A percentile compares a stretch with the other conserved stretches of the same genome.
Evolutionary conservation across 2,329 filamentous ascomycete species (phyloP).

Genomic region (Neonectria neomacrospora): DNA sequence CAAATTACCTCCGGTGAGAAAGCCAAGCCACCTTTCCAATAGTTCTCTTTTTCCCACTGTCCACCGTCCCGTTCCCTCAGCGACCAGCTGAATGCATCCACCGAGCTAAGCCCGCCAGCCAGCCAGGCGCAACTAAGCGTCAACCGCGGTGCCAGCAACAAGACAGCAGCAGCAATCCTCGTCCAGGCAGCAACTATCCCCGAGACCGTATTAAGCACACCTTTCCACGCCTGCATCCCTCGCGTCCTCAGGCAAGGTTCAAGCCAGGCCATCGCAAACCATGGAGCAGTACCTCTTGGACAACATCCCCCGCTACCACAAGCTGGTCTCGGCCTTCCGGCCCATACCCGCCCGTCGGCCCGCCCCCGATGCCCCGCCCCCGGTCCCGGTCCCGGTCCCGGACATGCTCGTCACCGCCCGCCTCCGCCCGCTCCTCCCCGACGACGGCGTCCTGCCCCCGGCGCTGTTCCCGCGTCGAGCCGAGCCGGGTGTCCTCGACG

Average conservation of each 20-base stretch:
- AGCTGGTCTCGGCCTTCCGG: conserved; percentile 44
- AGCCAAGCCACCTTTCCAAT: neutral
- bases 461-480: conserved; percentile 42
- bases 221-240: neutral
- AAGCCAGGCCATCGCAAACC: neutral
- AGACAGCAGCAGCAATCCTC: neutral
- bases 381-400: conserved; percentile 25
- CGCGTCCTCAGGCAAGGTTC: neutral
- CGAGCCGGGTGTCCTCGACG: conserved; percentile 45
- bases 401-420: conserved; percentile 52
- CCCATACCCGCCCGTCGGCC: conserved; percentile 31
- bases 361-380: conserved; percentile 8
- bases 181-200: conserved; percentile 1
- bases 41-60: neutral
- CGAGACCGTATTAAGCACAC: neutral
- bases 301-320: conserved; percentile 44
- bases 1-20: neutral
- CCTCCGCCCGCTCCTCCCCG: conserved; percentile 50
- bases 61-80: neutral
- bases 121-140: conserved; percentile 8
- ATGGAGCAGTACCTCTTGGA: conserved; percentile 51
- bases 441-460: conserved; percentile 49
- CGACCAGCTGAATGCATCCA: neutral
- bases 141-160: neutral
- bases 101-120: neutral